Percentiles rank a stretch among this genome's conserved stretches.
Evolutionary conservation across 371 early-diverging fungal species (phyloP).

Genomic region (Syncephalis fuscata): DNA sequence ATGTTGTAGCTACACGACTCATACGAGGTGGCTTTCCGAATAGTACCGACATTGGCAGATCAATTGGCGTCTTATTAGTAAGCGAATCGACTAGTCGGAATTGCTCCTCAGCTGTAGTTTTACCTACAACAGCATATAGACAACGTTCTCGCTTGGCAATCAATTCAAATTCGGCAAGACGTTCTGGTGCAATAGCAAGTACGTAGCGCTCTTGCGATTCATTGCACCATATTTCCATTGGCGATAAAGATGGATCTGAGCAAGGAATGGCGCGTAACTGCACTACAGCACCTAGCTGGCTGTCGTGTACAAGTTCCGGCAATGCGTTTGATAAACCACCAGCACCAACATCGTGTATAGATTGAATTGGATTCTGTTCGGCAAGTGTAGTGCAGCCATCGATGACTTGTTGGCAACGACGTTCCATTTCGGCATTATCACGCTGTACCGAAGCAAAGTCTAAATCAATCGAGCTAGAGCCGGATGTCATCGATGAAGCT

Average conservation of each 20-base stretch:
- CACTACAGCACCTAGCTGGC: conserved; percentile 75
- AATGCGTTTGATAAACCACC: conserved; percentile 95
- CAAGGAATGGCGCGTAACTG: conserved; percentile 76
- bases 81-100: conserved; percentile 63
- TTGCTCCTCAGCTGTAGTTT: conserved; percentile 71
- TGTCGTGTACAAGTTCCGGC: conserved; percentile 93
- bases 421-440: conserved; percentile 96
- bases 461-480: conserved; percentile 70
- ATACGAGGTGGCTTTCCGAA: conserved; percentile 95
- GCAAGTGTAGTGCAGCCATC: conserved; percentile 79
- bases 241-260: conserved; percentile 83
- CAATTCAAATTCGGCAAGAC: conserved; percentile 41
- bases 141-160: conserved; percentile 86
- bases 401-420: conserved; percentile 90
- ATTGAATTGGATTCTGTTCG: conserved; percentile 65
- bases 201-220: conserved; percentile 97
- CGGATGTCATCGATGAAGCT: conserved; percentile 86
- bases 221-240: conserved; percentile 99
- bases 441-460: conserved; percentile 96
- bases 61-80: conserved; percentile 52
- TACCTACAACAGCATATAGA: conserved; percentile 80
- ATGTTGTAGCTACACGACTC: conserved; percentile 51
- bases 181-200: conserved; percentile 57
- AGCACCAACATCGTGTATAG: conserved; percentile 96
- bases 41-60: conserved; percentile 84